Evolutionary conservation across 108 stramenopile species (phyloP).

Genomic region (Cylindrotheca closterium): DNA sequence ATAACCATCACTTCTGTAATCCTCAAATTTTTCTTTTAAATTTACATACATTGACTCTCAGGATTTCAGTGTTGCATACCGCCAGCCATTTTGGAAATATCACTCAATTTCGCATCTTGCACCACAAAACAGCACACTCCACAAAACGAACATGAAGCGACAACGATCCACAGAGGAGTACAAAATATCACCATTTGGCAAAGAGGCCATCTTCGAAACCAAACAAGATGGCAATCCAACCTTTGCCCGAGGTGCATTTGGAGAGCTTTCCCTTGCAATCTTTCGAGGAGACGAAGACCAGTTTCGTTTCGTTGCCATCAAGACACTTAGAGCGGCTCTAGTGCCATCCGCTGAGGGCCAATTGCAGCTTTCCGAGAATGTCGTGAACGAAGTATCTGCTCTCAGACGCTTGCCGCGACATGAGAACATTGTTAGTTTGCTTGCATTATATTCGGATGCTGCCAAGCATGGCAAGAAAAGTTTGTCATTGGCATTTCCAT

Average conservation of each 20-base stretch:
- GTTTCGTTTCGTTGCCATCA: constrained; percentile 54
- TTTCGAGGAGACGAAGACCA: neutral
- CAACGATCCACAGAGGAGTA: no score
- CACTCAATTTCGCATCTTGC: no score
- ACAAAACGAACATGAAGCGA: no score
- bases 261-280: constrained; percentile 62
- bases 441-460: constrained; percentile 26
- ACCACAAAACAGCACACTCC: no score
- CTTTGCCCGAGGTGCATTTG: constrained; percentile 64
- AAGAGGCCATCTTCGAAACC: constrained; percentile 9
- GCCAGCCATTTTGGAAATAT: no score
- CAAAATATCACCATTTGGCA: constrained; percentile 15
- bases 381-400: constrained; percentile 38
- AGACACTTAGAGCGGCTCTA: constrained; percentile 60
- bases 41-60: no score
- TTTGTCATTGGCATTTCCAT: constrained; percentile 66
- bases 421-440: constrained; percentile 38
- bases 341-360: neutral
- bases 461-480: constrained; percentile 10
- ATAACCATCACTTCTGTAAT: no score
- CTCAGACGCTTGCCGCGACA: constrained; percentile 36
- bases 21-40: no score
- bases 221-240: constrained; percentile 4
- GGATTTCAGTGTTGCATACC: no score
- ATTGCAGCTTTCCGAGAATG: constrained; percentile 22